Conservation (phyloP, 75 land plant species). For the Pinus albicaulis region DNA sequence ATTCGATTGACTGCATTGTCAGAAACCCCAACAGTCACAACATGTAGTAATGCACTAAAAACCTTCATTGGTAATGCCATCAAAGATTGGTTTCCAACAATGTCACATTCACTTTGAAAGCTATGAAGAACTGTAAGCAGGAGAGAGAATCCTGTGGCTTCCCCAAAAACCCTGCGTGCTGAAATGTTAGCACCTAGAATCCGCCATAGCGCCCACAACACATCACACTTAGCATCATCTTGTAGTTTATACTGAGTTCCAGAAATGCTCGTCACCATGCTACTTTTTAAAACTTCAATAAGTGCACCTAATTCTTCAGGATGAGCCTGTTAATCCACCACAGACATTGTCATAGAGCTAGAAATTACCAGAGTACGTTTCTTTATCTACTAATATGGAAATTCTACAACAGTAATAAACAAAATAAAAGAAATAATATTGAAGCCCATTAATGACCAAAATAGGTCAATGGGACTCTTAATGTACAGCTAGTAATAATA, state of each 20-base stretch:
- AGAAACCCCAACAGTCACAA: conserved; percentile 66
- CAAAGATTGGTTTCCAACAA: conserved; percentile 25
- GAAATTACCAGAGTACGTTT: neutral
- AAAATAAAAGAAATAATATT: neutral
- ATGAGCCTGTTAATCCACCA: conserved; percentile 60
- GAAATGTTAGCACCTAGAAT: conserved; percentile 67
- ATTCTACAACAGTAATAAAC: neutral
- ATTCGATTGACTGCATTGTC: conserved; percentile 73
- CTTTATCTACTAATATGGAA: neutral
- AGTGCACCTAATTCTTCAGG: conserved; percentile 86
- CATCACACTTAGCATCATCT: conserved; percentile 85
- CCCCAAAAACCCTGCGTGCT: conserved; percentile 87
- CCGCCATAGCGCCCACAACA: conserved; percentile 83
- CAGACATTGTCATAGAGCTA: neutral
- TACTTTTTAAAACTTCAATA: conserved; percentile 81
- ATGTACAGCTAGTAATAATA: no score
- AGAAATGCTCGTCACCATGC: conserved; percentile 66
- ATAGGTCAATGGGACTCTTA: no score
- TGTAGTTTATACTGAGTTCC: conserved; percentile 83
- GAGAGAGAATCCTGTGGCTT: conserved; percentile 91
- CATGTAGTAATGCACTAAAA: conserved; percentile 75
- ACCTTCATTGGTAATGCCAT: conserved; percentile 49
- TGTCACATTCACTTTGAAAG: conserved; percentile 48
- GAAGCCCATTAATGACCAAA: no score
- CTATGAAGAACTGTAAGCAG: conserved; percentile 76